Conservation (phyloP, 2,329 filamentous ascomycete species). For the Dactylellina parvicollis region DNA sequence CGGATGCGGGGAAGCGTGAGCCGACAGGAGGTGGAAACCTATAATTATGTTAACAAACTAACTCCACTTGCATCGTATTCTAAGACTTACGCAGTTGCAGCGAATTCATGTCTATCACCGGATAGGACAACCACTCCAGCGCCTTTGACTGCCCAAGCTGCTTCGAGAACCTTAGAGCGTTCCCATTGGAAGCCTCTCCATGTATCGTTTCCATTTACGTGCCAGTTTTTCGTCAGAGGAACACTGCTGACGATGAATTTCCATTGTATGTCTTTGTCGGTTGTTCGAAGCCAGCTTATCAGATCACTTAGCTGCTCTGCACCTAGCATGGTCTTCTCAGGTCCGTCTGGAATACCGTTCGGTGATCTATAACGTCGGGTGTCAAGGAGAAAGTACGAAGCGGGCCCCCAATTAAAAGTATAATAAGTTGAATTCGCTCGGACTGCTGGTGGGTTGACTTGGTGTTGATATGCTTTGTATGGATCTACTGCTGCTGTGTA, state of each 20-base stretch:
- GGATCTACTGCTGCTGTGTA: slow-evolving; percentile 83
- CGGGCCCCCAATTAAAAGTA: slow-evolving; percentile 86
- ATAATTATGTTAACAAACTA: slow-evolving; percentile 13
- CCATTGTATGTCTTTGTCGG: slow-evolving; percentile 78
- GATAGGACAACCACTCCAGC: slow-evolving; percentile 83
- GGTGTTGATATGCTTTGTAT: slow-evolving; percentile 85
- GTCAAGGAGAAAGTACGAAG: slow-evolving; percentile 93
- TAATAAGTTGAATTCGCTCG: slow-evolving; percentile 80
- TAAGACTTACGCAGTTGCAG: slow-evolving; percentile 76
- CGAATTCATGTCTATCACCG: slow-evolving; percentile 97
- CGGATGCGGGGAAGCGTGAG: slow-evolving; percentile 71
- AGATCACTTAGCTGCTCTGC: slow-evolving; percentile 80
- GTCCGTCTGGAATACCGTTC: slow-evolving; percentile 68
- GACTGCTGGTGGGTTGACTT: slow-evolving; percentile 80
- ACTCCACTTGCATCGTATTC: slow-evolving; percentile 36
- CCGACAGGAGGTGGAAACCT: slow-evolving; percentile 70
- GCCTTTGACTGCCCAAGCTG: slow-evolving; percentile 86
- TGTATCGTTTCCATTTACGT: slow-evolving; percentile 78
- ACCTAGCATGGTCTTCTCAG: slow-evolving; percentile 87
- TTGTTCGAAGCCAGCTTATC: slow-evolving; percentile 78
- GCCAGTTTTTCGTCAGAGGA: slow-evolving; percentile 98
- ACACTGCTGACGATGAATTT: slow-evolving; percentile 91
- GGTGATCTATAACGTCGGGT: slow-evolving; percentile 79
- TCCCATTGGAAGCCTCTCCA: slow-evolving; percentile 93
- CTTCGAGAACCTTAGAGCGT: slow-evolving; percentile 80